Evolutionary conservation across 805 yeast genomes (phyloP), one percentile per base, ranked within the genome.

Genomic region (Metschnikowia anglica): DNA sequence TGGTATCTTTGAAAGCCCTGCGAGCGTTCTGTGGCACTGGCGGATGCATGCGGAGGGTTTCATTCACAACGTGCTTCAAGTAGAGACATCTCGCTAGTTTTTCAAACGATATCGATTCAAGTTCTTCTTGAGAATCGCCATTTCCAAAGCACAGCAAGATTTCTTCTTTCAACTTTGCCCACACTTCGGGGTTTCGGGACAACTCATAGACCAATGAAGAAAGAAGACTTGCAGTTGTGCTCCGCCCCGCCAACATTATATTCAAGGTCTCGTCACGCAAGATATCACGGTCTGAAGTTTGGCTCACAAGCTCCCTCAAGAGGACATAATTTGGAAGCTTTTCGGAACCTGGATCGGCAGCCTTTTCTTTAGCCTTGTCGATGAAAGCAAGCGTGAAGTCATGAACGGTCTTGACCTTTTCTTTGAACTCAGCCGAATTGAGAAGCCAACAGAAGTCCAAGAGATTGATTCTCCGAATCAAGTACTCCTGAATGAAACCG

Each of bases 1-100:
- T 63, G 3, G 80, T 76, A 51, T 73, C 70, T 41, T 61, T 66
- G 21, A 59, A 59, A 6, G 80, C 73, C 26, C 60, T 54, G 50
- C 81, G 62, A 56, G 65, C 63, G 54, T 76, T 76, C 39, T 58
- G 50, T 16, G 81, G 78, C n/a, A 77, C 80, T 17, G 75, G 63
- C 4, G 80, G 80, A 53, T 74, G 74, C 44, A 77, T 52, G 33
- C 81, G 68, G 43, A 77, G 65, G 2, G 63, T 60, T 57, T 77
- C 82, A 43, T 72, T 73, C 33, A 77, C 42, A 29, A 76, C 73
- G 34, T 64, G 63, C 54, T 66, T 72, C 47, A 77, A 60, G 53
- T 72, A 72, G 44, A 62, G 66, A 54, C 73, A 66, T 50, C 63
- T 66, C 61, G 75, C 74, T 43, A 77, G 65, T 8, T 68, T 59